Base-by-base conservation (phyloP, 1,139 yeast species). In the Suhomyces guaymorum region DNA sequence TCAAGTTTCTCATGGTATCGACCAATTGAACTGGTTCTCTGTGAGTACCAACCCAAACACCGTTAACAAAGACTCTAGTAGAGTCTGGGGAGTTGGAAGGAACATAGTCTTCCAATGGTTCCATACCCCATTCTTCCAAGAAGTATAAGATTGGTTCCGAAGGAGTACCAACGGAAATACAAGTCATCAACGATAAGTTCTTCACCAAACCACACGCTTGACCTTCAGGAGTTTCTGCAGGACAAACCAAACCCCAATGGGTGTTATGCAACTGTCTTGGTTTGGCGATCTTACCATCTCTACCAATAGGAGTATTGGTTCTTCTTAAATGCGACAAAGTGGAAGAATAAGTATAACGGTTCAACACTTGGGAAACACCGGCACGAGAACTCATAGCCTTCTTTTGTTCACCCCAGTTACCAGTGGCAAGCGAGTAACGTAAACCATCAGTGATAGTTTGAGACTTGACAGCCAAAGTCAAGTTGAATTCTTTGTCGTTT, bases 371-470 rank as follows among this genome's bases (percentile, higher is more conserved):
- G 12, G 98, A 92, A 34, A 94, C 99, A 76, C 99, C 99, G 7
- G 98, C 99, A 65, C 96, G 83, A 15, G 97, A 83, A 43, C 95
- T 82, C 98, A 94, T 92, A 15, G 97, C 97, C 66, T 92, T 94
- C 82, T 90, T 92, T 63, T 92, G 98, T 66, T 94, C 98, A 70
- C 98, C 98, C 99, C 99, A 92, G 68, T 94, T 92, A 73, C 99
- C 99, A 12, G 99, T 92, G 33, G 99, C 98, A 53, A 92, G 75
- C 24, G 98, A 94, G 66, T 92, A 94, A 61, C 95, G 86, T 63
- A 92, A 78, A 60, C 99, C 99, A 47, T 95, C 94, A 26, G 98
- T 94, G 51, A 92, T 88, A 6, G 97, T 92, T 51, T 90, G 94
- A 14, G 97, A 89, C 66, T 92, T 92, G 49, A 92, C 97, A 19